Conservation (phyloP, 2,329 filamentous ascomycete genomes). For the Pestalotiopsis sp. region DNA sequence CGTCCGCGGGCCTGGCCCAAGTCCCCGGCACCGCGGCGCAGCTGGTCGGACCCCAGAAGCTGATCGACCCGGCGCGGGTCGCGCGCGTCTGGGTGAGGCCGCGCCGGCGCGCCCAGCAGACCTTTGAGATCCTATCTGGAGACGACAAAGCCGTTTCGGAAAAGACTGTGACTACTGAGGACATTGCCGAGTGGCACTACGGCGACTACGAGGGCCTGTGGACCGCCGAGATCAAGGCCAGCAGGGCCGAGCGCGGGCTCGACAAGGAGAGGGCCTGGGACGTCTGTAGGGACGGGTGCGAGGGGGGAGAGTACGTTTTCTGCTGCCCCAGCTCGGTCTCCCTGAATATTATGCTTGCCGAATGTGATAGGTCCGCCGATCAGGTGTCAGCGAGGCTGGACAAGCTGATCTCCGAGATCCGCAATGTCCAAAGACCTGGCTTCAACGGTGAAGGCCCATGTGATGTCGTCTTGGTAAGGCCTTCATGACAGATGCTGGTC, state of each 20-base stretch:
- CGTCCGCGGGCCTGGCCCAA: not conserved
- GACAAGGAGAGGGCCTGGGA: constrained; percentile 49
- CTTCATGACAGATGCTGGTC: not conserved
- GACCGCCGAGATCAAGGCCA: constrained; percentile 41
- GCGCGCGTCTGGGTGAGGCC: not conserved
- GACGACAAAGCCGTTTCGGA: not conserved
- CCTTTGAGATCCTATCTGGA: not conserved
- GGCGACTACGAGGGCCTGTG: constrained; percentile 33
- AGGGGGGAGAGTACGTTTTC: not conserved
- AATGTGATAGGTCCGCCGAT: constrained; percentile 48
- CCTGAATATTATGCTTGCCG: constrained; percentile 56
- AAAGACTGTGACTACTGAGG: not conserved
- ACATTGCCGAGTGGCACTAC: not conserved
- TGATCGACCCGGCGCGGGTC: not conserved
- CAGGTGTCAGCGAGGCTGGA: constrained; percentile 52
- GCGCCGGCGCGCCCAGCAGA: not conserved
- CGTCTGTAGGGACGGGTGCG: not conserved
- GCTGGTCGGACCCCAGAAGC: not conserved
- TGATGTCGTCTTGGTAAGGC: not conserved
- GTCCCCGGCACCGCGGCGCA: not conserved
- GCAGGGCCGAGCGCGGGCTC: constrained; percentile 40
- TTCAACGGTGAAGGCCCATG: not conserved
- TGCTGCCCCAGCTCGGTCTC: not conserved
- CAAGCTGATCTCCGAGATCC: constrained; percentile 49
- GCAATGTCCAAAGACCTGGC: constrained; percentile 46